A percentile compares a stretch with the other conserved stretches of the same genome.
Evolutionary conservation across 768 basidiomycete genomes (phyloP).

Genomic region (Polyporus arcularius): DNA sequence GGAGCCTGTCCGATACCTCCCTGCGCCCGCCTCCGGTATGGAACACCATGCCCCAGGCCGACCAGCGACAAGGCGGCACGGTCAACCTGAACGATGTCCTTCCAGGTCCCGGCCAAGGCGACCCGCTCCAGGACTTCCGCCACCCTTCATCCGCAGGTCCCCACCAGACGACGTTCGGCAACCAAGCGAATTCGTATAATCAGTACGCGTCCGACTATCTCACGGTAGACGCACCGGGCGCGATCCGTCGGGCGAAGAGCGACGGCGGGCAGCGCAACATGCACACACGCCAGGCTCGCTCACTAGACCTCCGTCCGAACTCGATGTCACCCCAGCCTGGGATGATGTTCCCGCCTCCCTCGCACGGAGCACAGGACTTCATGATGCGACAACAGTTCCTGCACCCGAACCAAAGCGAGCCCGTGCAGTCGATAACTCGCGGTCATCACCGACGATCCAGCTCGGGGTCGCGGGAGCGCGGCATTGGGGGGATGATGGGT

Average conservation of each 20-base stretch:
- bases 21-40: slow-evolving; percentile 53
- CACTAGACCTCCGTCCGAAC: slow-evolving; percentile 57
- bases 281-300: slow-evolving; percentile 55
- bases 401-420: slow-evolving; percentile 41
- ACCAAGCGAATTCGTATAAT: slow-evolving; percentile 14
- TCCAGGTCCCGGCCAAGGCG: slow-evolving; percentile 24
- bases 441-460: slow-evolving; percentile 45
- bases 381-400: slow-evolving; percentile 41
- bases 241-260: slow-evolving; percentile 54
- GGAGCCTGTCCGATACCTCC: slow-evolving; percentile 64
- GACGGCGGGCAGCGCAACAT: slow-evolving; percentile 40
- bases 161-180: slow-evolving; percentile 26
- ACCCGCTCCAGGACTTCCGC: slow-evolving; percentile 17
- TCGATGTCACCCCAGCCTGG: slow-evolving; percentile 11
- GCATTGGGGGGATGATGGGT: slow-evolving; percentile 21
- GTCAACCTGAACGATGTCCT: slow-evolving; percentile 47
- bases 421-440: slow-evolving; percentile 36
- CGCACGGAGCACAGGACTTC: slow-evolving; percentile 44
- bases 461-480: slow-evolving; percentile 40
- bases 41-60: slow-evolving; percentile 41
- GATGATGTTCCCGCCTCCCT: slow-evolving; percentile 27
- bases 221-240: slow-evolving; percentile 35
- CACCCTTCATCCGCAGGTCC: slow-evolving; percentile 31
- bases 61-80: slow-evolving; percentile 33
- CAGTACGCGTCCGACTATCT: slow-evolving; percentile 30